phyloP scores from a whole-genome alignment of 805 yeast genomes.

The Kodamaea jinghongensis region DNA sequence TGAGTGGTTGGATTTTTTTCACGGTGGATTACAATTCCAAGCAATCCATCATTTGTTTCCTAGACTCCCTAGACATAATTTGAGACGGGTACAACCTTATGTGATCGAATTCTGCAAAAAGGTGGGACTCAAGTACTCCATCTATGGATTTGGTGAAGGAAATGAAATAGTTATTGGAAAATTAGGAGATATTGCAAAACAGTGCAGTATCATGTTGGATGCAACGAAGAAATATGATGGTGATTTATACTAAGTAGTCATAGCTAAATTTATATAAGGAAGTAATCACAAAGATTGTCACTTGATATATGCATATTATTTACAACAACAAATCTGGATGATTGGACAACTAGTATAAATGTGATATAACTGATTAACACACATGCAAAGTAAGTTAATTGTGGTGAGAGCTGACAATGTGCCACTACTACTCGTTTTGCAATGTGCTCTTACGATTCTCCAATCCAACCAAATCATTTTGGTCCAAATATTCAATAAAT shows the following conservation, averaged over 20 bases:
- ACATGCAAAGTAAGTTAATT: too few species aligned
- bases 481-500: slow-evolving; percentile 36
- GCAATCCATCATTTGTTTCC: slow-evolving; percentile 90
- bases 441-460: too few species aligned
- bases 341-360: not conserved
- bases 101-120: slow-evolving; percentile 73
- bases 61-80: slow-evolving; percentile 82
- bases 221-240: slow-evolving; percentile 64
- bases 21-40: slow-evolving; percentile 91
- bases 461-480: slow-evolving; percentile 25
- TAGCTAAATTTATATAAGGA: too few species aligned
- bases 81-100: slow-evolving; percentile 67
- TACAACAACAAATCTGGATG: too few species aligned
- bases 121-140: slow-evolving; percentile 75
- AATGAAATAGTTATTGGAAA: slow-evolving; percentile 67
- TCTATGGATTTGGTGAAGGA: slow-evolving; percentile 81
- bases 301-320: too few species aligned
- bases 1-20: slow-evolving; percentile 84
- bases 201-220: slow-evolving; percentile 71
- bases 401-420: too few species aligned
- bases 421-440: too few species aligned
- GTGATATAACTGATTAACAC: not conserved
- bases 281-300: not conserved
- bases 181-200: slow-evolving; percentile 73
- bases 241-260: slow-evolving; percentile 41